Evolutionary conservation across 345 rosid genomes (phyloP).

Genomic region (Pistacia atlantica): DNA sequence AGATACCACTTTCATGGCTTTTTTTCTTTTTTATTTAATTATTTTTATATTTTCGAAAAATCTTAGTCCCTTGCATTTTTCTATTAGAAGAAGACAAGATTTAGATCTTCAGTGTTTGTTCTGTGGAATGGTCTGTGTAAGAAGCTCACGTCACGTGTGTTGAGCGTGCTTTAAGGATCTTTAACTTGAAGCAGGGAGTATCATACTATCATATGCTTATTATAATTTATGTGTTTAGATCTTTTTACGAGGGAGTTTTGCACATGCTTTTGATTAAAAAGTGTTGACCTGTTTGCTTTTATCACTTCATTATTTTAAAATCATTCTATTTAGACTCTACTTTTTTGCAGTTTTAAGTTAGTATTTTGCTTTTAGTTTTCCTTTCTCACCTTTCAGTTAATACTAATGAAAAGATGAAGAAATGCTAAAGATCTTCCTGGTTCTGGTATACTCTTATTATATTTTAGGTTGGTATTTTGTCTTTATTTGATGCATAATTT

Average conservation of each 20-base stretch:
- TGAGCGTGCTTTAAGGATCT: slow-evolving; percentile 70
- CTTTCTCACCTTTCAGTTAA: slow-evolving; percentile 11
- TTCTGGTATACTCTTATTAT: background rate
- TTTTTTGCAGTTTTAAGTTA: slow-evolving; percentile 1
- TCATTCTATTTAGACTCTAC: background rate
- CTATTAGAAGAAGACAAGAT: slow-evolving; percentile 13
- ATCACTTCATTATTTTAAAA: background rate
- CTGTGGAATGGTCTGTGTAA: slow-evolving; percentile 13
- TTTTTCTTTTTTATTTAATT: background rate
- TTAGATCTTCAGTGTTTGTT: slow-evolving; percentile 27
- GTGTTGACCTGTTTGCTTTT: slow-evolving; percentile 25
- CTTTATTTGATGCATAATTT: background rate
- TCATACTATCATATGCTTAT: slow-evolving; percentile 27
- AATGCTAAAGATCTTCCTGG: slow-evolving; percentile 16
- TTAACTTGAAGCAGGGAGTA: slow-evolving; percentile 32
- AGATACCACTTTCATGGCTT: background rate
- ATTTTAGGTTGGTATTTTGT: background rate
- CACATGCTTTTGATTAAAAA: slow-evolving; percentile 23
- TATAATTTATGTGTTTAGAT: slow-evolving; percentile 15
- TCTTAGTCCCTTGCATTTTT: background rate
- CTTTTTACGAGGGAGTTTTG: slow-evolving; percentile 21
- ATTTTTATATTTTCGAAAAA: background rate
- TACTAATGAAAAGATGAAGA: background rate
- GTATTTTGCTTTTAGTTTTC: slow-evolving; percentile 27
- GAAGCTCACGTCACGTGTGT: slow-evolving; percentile 51